These are phyloP conservation scores for Usnea hakonensis DNA, from an alignment of 495 filamentous ascomycete genomes.

Conservation along the genomic window DNA sequence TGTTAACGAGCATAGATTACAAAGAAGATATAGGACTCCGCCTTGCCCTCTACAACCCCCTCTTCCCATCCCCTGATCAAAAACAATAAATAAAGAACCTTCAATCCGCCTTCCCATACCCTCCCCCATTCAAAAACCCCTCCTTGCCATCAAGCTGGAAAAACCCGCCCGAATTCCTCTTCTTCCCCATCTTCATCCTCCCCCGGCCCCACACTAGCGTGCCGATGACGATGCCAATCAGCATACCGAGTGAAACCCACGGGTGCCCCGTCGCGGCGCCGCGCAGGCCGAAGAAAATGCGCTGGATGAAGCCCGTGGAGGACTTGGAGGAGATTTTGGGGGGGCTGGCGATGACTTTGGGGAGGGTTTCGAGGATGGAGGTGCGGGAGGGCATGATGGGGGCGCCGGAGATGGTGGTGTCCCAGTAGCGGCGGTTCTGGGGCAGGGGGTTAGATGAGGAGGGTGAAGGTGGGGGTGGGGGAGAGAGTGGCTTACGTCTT, in stretches of 20 bases:
- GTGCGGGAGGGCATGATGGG: conserved; percentile 83
- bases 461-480: not conserved
- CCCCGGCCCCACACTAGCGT: conserved; percentile 40
- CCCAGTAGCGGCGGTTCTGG: conserved; percentile 91
- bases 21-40: not conserved
- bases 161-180: conserved; percentile 45
- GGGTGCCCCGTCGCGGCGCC: conserved; percentile 63
- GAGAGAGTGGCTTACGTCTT: conserved; percentile 65
- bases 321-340: conserved; percentile 83
- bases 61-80: no score
- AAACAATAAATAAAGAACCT: no score
- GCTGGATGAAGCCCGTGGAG: conserved; percentile 67
- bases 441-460: conserved; percentile 26
- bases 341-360: conserved; percentile 60
- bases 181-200: conserved; percentile 37
- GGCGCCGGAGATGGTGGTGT: conserved; percentile 78
- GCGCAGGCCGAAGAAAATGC: conserved; percentile 68
- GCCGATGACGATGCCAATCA: conserved; percentile 47
- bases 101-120: conserved; percentile 76
- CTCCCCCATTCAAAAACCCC: conserved; percentile 50
- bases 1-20: not conserved
- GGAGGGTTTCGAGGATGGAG: conserved; percentile 89
- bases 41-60: not conserved
- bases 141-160: conserved; percentile 77
- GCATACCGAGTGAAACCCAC: conserved; percentile 55